These are phyloP conservation scores for Kodamaea nitidulidarum DNA, from an alignment of 805 yeast genomes.

Conservation along the genomic window DNA sequence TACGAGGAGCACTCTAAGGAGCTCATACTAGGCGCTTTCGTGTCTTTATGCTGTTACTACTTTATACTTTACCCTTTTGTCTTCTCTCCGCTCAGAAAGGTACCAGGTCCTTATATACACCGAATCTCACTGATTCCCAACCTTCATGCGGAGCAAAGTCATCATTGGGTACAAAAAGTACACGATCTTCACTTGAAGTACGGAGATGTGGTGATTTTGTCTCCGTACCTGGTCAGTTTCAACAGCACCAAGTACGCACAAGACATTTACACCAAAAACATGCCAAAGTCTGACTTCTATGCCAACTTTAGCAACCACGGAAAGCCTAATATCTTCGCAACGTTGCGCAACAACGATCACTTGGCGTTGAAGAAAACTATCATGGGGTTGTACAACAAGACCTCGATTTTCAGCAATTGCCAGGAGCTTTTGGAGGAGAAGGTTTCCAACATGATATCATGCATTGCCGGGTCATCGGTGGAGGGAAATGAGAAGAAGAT, in stretches of 20 bases:
- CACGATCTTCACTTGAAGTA: constrained; percentile 49
- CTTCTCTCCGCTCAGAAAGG: constrained; percentile 43
- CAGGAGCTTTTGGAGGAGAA: constrained; percentile 24
- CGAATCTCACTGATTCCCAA: constrained; percentile 38
- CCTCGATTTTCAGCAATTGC: constrained; percentile 31
- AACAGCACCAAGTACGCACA: constrained; percentile 47
- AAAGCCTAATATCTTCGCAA: constrained; percentile 56
- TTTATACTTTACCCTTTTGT: constrained; percentile 44
- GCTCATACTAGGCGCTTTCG: neutral
- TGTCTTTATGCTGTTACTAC: constrained; percentile 18
- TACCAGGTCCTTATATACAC: constrained; percentile 60
- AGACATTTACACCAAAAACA: constrained; percentile 53
- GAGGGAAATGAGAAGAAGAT: constrained; percentile 28
- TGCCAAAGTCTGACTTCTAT: constrained; percentile 57
- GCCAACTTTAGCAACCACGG: constrained; percentile 57
- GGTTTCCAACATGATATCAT: constrained; percentile 22
- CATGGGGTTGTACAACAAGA: constrained; percentile 31
- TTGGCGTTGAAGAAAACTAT: constrained; percentile 31
- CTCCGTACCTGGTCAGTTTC: constrained; percentile 60
- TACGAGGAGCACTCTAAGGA: constrained; percentile 1
- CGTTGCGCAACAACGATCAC: constrained; percentile 48
- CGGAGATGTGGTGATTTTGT: constrained; percentile 60
- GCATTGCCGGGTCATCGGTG: constrained; percentile 17
- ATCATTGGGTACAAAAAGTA: constrained; percentile 37
- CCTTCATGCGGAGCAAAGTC: constrained; percentile 42